Evolutionary conservation across 176 grass and related monocot species (phyloP), one percentile per base, ranked within the genome.

Genomic region (Alopecurus myosuroides): DNA sequence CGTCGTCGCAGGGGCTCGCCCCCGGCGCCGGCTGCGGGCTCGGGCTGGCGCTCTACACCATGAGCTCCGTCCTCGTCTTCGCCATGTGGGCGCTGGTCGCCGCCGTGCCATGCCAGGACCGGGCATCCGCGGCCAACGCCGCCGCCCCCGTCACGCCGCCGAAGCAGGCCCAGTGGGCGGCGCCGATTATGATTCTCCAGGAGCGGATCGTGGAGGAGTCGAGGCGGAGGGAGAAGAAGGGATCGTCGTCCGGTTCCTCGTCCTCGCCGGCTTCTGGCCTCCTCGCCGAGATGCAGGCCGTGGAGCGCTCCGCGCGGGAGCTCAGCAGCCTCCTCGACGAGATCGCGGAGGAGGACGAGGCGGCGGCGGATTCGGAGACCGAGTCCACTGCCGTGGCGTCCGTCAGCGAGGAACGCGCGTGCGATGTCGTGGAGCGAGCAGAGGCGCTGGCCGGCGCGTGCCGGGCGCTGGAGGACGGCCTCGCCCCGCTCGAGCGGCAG

Each of bases 51-150:
- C 75, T 99, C 45, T 96, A 96, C 86, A 95, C 97, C 55, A 96
- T 99, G 97, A 96, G 91, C 69, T 96, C 93, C 3, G 77, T 94
- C 5, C 93, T 99, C 6, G 91, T 85, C 11, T 96, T 99, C 76
- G 67, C 88, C 64, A 94, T 86, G 90, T 99, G 97, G 97, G 89
- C 77, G 26, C 82, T 99, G 4, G 90, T 84, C 3, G 90, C 88
- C 15, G 91, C 94, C n/a, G 86, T 99, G 69, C 93, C 91, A 28
- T 92, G 86, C 71, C 87, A 90, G 78, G 91, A 91, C 68, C 20
- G 80, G 23, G 40, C 42, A 6, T 68, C 87, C 18, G 62, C 86
- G 37, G 76, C 82, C 17, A 28, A 25, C 18, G 44, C 31, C 34
- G 48, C 3, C 1, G 42, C 85, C 0, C 88, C 90, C 9, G 63